Evolutionary conservation across 1,139 yeast genomes (phyloP), one percentile per base, ranked within the genome.

Genomic region (Kodamaea arcana): DNA sequence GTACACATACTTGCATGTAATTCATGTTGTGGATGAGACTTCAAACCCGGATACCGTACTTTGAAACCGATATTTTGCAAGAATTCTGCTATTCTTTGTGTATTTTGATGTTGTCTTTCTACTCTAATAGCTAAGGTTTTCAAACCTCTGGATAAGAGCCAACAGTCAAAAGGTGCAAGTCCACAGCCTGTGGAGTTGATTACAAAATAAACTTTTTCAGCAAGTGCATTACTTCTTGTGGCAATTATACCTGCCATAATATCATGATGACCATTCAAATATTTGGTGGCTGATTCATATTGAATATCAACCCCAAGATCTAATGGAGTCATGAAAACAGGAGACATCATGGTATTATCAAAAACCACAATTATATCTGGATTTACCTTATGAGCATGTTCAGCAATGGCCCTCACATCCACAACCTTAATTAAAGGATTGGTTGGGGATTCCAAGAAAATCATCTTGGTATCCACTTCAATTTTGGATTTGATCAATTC

Each of bases 291-390:
- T 12, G 92, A 81, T 57, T 88, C 97, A 58, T 88, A 88, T 39
- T 86, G 95, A 42, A 88, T 83, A 56, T 88, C 97, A 22, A 82
- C 94, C 12, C 94, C 94, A 47, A 83, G 72, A 46, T 83, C 86
- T 47, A 88, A 70, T 2, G 97, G 97, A 12, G 83, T 73, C 81
- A 86, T 81, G 51, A 83, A 70, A 38, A 88, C 60, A 3, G 97
- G 97, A 13, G 95, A 81, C 90, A 88, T 82, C 97, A 88, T 88
- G 44, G 97, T 88, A 67, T 90, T 88, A 61, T 88, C 97, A 44
- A 88, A 90, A 9, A 86, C 95, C 24, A 87, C 86, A 29, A 83
- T 56, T 32, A 84, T 70, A 30, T 80, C 72, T 12, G 94, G 88
- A 51, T 75, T 83, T 29, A 71, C 69, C 30, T 61, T 56, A 53